Percentiles rank a stretch among this genome's conserved stretches.
Conservation (phyloP, 1,284 basidiomycete genomes). For the Kalmanozyma brasiliensis region DNA sequence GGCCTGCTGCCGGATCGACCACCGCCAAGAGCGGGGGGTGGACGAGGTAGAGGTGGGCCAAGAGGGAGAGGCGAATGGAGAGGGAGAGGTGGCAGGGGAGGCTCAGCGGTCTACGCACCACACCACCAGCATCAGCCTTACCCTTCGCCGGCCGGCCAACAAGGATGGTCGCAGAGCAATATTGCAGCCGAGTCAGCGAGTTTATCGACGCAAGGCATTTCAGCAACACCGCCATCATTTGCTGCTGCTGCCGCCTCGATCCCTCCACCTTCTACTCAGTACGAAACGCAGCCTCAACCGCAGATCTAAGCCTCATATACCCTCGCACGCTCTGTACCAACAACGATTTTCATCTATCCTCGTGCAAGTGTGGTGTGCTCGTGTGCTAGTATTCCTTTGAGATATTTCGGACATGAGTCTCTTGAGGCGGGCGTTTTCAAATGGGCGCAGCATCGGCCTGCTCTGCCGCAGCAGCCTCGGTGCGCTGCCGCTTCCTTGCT, state of each 20-base stretch:
- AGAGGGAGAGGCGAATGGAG: conserved; percentile 6
- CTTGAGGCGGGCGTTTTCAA: too few species aligned
- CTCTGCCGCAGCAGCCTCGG: too few species aligned
- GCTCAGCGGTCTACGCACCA: conserved; percentile 23
- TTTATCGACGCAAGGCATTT: too few species aligned
- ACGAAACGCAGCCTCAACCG: conserved; percentile 3
- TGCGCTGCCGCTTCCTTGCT: not conserved
- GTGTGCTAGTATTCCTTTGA: too few species aligned
- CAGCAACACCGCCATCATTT: conserved; percentile 11
- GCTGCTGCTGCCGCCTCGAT: conserved; percentile 30
- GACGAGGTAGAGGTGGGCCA: conserved; percentile 18
- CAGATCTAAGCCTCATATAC: conserved; percentile 1
- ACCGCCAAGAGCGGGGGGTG: conserved; percentile 17
- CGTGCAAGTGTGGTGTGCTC: too few species aligned
- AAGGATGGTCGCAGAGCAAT: not conserved
- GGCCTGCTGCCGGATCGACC: conserved; percentile 29
- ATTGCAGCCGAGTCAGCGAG: not conserved
- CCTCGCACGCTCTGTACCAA: not conserved
- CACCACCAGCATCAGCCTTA: conserved; percentile 24
- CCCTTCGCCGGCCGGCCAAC: not conserved
- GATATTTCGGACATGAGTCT: too few species aligned
- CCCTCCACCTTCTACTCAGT: not conserved
- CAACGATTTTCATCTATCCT: too few species aligned
- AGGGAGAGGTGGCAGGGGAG: conserved; percentile 16
- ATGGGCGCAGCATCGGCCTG: too few species aligned